Evolutionary conservation across 2,329 filamentous ascomycete genomes (phyloP).

Genomic region (Septoria linicola): DNA sequence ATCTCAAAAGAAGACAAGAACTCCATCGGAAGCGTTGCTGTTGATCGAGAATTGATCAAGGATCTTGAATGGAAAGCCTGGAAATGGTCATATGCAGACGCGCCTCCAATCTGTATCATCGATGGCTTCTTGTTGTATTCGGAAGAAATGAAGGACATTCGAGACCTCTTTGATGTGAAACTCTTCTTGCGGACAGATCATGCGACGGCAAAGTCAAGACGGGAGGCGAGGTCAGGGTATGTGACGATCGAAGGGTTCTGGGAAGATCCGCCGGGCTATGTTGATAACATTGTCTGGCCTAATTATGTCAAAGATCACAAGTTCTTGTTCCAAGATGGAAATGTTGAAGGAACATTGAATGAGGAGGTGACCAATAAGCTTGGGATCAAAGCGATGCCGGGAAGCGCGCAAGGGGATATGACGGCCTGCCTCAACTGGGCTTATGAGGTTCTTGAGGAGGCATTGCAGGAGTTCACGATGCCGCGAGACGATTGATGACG

Average conservation of each 20-base stretch:
- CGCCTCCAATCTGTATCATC: constrained; percentile 63
- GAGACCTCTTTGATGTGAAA: constrained; percentile 67
- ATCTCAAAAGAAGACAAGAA: constrained; percentile 61
- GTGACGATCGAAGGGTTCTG: constrained; percentile 85
- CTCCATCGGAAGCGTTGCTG: constrained; percentile 45
- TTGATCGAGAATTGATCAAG: constrained; percentile 36
- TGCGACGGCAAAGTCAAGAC: constrained; percentile 60
- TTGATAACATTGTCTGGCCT: constrained; percentile 93
- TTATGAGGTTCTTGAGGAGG: constrained; percentile 30
- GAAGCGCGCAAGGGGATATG: constrained; percentile 34
- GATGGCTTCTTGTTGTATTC: constrained; percentile 88
- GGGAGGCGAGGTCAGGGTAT: constrained; percentile 71
- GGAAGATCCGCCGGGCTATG: constrained; percentile 90
- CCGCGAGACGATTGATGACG: constrained; percentile 5
- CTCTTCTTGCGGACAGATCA: constrained; percentile 74
- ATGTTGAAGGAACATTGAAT: constrained; percentile 61
- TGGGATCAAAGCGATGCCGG: constrained; percentile 35
- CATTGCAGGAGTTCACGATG: constrained; percentile 24
- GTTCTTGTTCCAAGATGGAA: constrained; percentile 71
- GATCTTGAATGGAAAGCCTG: constrained; percentile 33
- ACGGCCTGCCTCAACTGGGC: constrained; percentile 43
- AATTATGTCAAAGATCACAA: constrained; percentile 81
- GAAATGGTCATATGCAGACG: constrained; percentile 31
- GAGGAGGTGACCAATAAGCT: constrained; percentile 40
- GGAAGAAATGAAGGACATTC: constrained; percentile 52